Base-by-base conservation (phyloP, 352 stramenopile species). In the Plasmopara muralis region DNA sequence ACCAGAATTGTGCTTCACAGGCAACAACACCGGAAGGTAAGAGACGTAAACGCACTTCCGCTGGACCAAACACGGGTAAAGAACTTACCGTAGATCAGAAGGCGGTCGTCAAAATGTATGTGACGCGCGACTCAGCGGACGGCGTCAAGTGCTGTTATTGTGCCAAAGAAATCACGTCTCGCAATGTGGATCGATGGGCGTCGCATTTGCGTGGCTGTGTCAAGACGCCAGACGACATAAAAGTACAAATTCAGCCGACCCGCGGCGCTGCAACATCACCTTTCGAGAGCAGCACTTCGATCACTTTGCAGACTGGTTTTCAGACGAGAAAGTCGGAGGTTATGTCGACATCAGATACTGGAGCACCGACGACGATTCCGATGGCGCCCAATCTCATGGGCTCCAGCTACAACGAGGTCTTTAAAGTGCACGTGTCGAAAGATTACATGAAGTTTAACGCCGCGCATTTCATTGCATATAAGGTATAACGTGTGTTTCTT, bases 381-480 rank as follows among this genome's bases (percentile, higher is more conserved):
- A 35, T 70, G 20, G 43, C 61, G 65, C 38, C 39, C 52, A 66
- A 64, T 12, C 43, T 63, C 5, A 52, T 78, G 47, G 41, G 51
- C 10, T 62, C 20, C 29, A 57, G 61, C 9, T 83, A 79, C 53
- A 83, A 76, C 37, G 83, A 94, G 43, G 73, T 86, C 38, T 94
- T 90, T 64, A 92, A 91, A 52, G 81, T 94, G 45, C 81, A 91
- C 54, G 83, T 94, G 40, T 89, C 81, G 12, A 94, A 89, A 61
- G 83, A 94, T 63, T 92, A 95, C 62, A 95, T 95, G 84, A 95
- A 95, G 66, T 95, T 95, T 60, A 95, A 95, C 43, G 82, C 84
- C 0, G 83, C 82, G 41, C 84, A 95, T 55, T 95, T 95, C 38
- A 95, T 95, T 55, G 84, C 84, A 6, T 93, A 93, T 75, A 92